Conservation (phyloP, 1,139 yeast genomes). For the Arxiozyma heterogenica region DNA sequence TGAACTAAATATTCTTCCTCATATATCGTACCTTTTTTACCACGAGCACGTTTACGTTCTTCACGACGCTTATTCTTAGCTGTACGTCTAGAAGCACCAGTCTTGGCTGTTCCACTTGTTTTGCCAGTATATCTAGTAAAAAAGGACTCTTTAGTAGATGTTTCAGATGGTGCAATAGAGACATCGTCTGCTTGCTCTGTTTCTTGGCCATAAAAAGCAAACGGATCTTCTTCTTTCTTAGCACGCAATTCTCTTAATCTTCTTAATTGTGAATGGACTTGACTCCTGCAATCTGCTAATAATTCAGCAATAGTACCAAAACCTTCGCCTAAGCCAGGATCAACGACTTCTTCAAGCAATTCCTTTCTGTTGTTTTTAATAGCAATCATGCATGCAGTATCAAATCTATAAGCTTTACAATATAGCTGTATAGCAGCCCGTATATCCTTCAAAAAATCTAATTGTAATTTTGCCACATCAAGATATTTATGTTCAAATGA, state of each 20-base stretch:
- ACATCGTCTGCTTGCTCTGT: constrained; percentile 84
- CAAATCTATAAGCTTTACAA: constrained; percentile 69
- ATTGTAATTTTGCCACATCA: constrained; percentile 77
- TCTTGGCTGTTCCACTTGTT: constrained; percentile 89
- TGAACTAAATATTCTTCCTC: constrained; percentile 91
- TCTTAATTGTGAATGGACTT: constrained; percentile 69
- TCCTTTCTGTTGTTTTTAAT: constrained; percentile 36
- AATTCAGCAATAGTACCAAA: constrained; percentile 82
- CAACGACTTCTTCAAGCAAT: constrained; percentile 51
- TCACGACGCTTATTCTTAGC: constrained; percentile 88
- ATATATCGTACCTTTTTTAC: constrained; percentile 93
- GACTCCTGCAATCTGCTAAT: constrained; percentile 83
- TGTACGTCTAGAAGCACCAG: constrained; percentile 90
- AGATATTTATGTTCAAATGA: constrained; percentile 63
- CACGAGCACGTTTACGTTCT: constrained; percentile 92
- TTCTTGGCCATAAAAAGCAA: constrained; percentile 68
- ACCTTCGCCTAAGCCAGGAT: constrained; percentile 72
- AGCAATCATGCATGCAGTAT: constrained; percentile 66
- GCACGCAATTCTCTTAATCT: constrained; percentile 77
- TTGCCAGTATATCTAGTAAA: constrained; percentile 94
- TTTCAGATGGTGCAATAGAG: constrained; percentile 89
- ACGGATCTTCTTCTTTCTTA: constrained; percentile 78
- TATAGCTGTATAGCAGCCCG: constrained; percentile 56
- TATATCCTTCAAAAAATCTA: constrained; percentile 49
- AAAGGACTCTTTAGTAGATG: constrained; percentile 86